Evolutionary conservation across 2,329 filamentous ascomycete genomes (phyloP), one percentile per base, ranked within the genome.

Genomic region (Penicillium sp.): DNA sequence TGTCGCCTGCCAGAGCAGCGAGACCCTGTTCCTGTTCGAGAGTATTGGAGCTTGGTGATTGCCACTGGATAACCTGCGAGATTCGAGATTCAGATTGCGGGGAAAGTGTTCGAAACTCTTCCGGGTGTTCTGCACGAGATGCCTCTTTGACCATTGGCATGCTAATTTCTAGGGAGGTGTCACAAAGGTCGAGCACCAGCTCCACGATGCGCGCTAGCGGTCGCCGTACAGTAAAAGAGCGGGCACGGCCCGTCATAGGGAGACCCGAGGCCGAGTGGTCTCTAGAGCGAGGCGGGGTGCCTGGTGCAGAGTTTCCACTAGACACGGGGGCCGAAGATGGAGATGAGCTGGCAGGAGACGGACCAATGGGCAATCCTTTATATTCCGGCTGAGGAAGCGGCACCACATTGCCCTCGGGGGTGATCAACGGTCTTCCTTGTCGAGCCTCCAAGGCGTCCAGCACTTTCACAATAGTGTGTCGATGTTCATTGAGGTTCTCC

Each of bases 71-170:
- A 6, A 99, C 93, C 74, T 99, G 95, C 1, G 91, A 90, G 66
- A 98, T 96, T 31, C 93, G 88, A 44, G 91, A 95, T 72, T 99
- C 95, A 0, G 96, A 99, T 70, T 97, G 91, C 0, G 95, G 95
- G 4, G 95, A 99, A 71, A 97, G 90, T 0, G 93, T 96, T 47
- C 93, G 87, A 61, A 98, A 87, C 61, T 96, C 92, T 49, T 90
- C 88, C 8, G 78, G 76, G 39, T 85, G 82, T 47, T 82, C 78
- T 35, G 85, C 81, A 9, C 87, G 84, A 3, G 86, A 83, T 5
- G 64, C 58, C 64, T 98, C 93, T 69, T 96, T 98, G 76, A 99
- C 90, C 6, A 93, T 89, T 6, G 95, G 93, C 4, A 91, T 93
- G 76, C 89, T 98, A 69, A 99, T 93, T 74, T 99, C 96, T 47